A percentile compares a stretch with the other conserved stretches of the same genome.
Conservation (phyloP, 2,329 filamentous ascomycete species). For the Xylariaceae sp. region DNA sequence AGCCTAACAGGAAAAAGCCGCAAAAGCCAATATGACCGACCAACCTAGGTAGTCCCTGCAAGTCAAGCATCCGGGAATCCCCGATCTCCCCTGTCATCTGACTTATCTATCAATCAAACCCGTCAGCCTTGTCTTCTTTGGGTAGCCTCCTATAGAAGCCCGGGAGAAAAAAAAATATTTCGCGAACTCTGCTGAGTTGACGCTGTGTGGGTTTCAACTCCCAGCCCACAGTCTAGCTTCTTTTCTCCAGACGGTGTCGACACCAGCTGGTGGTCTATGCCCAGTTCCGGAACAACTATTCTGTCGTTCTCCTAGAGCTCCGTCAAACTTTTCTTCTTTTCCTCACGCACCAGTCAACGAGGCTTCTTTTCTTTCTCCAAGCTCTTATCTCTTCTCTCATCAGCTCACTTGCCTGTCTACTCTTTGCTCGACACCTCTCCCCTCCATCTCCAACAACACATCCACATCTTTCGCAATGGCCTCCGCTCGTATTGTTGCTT, state of each 20-base stretch:
- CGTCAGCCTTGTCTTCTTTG: constrained; percentile 43
- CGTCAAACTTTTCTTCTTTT: constrained; percentile 39
- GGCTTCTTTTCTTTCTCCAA: constrained; percentile 40
- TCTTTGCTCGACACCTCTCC: constrained; percentile 49
- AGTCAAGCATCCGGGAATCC: constrained; percentile 28
- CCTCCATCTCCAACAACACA: constrained; percentile 43
- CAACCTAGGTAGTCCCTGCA: constrained; percentile 14
- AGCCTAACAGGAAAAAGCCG: constrained; percentile 9
- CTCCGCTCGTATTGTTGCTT: constrained; percentile 76
- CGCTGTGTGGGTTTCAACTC: constrained; percentile 27
- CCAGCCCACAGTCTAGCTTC: constrained; percentile 20
- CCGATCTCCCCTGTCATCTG: constrained; percentile 26
- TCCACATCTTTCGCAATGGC: constrained; percentile 73
- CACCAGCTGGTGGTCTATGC: constrained; percentile 26
- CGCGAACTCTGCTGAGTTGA: constrained; percentile 28
- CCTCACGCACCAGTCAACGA: constrained; percentile 36
- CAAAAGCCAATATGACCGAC: constrained; percentile 15
- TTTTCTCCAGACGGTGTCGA: constrained; percentile 17
- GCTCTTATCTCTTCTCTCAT: constrained; percentile 32
- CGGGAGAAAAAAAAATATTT: constrained; percentile 40
- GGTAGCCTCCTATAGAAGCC: constrained; percentile 35
- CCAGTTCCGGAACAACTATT: constrained; percentile 33
- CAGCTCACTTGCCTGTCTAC: constrained; percentile 36
- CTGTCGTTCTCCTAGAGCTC: constrained; percentile 40
- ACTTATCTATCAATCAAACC: constrained; percentile 24